Conservation (phyloP, 1,139 yeast genomes). For the Saccharomyces hybrid region DNA sequence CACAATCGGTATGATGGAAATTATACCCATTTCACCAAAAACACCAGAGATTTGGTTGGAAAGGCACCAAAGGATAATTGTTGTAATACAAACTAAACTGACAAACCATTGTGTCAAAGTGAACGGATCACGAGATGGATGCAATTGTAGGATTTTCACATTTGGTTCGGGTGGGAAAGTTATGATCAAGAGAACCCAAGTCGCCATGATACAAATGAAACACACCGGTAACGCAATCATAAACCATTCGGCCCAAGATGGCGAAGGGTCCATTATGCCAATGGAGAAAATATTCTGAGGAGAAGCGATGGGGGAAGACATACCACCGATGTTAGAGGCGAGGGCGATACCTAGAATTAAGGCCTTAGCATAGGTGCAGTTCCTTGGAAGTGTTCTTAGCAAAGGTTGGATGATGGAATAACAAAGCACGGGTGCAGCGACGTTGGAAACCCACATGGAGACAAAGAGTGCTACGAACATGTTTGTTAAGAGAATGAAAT, state of each 20-base stretch:
- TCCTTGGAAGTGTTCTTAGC: constrained; percentile 71
- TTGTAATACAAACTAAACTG: constrained; percentile 52
- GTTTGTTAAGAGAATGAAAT: constrained; percentile 62
- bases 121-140: constrained; percentile 59
- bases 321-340: constrained; percentile 89
- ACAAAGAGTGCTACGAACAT: constrained; percentile 81
- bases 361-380: constrained; percentile 72
- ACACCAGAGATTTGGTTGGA: constrained; percentile 58
- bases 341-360: constrained; percentile 83
- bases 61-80: constrained; percentile 83
- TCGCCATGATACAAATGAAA: constrained; percentile 48
- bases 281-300: constrained; percentile 92
- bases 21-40: constrained; percentile 86
- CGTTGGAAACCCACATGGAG: constrained; percentile 94
- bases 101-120: constrained; percentile 70
- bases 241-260: constrained; percentile 96
- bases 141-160: constrained; percentile 48
- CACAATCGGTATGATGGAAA: constrained; percentile 78
- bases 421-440: constrained; percentile 91
- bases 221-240: constrained; percentile 77
- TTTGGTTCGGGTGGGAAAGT: constrained; percentile 58
- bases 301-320: constrained; percentile 93
- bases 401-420: constrained; percentile 86
- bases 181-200: constrained; percentile 65
- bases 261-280: constrained; percentile 79